These are phyloP conservation scores for Neurospora terricola DNA, from an alignment of 495 filamentous ascomycete genomes.

Conservation along the genomic window DNA sequence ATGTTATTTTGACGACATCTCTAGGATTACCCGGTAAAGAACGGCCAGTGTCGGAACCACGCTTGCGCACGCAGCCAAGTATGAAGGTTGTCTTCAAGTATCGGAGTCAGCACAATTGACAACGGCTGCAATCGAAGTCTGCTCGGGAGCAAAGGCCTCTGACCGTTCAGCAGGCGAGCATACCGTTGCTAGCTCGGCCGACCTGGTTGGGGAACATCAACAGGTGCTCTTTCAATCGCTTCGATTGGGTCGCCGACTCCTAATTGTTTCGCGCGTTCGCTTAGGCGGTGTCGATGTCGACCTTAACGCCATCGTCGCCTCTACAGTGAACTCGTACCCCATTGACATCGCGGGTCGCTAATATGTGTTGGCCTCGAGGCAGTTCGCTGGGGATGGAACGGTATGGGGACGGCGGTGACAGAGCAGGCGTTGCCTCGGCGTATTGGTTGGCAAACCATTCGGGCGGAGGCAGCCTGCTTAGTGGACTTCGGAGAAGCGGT, in stretches of 20 bases:
- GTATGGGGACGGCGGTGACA: too few species aligned
- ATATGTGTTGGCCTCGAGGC: neutral
- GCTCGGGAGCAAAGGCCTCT: neutral
- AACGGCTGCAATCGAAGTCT: too few species aligned
- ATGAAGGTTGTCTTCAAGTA: too few species aligned
- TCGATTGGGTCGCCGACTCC: neutral
- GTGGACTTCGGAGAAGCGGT: neutral
- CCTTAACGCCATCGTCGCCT: neutral
- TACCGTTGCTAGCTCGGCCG: neutral
- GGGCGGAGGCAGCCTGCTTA: neutral
- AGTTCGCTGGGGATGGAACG: too few species aligned
- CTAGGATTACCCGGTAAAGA: neutral
- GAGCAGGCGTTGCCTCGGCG: neutral
- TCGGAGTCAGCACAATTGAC: too few species aligned
- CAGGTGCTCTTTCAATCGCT: too few species aligned
- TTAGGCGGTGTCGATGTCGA: neutral
- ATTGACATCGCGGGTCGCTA: neutral
- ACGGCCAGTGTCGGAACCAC: too few species aligned
- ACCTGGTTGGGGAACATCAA: neutral
- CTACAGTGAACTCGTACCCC: neutral
- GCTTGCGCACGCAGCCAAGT: too few species aligned
- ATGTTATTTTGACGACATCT: neutral
- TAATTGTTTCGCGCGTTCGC: neutral
- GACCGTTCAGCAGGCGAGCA: neutral
- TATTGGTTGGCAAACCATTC: neutral